Base-by-base conservation (phyloP, 179 eudicot genomes). In the Gypsophila paniculata region DNA sequence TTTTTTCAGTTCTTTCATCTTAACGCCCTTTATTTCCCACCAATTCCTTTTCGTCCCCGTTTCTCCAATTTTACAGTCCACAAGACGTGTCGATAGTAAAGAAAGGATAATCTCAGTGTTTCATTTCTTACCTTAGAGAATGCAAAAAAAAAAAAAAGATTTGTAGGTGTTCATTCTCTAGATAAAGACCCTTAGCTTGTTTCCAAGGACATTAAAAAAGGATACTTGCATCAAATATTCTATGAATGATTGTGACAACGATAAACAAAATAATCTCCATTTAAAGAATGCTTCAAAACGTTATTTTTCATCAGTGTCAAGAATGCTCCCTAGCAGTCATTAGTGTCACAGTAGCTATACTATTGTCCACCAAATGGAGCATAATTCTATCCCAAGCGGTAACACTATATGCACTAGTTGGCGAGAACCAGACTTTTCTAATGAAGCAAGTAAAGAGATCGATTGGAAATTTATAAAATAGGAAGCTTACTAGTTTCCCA, bases 401-500 rank as follows among this genome's bases (percentile, higher is more conserved):
- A 59, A 12, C 3, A 14, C 11, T 59, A 15, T 12, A 19, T 11
- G 38, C 32, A 6, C 13, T 4, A 59, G 2, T 59, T 59, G 38
- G 12, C 6, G 38, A 11, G 38, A 59, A 59, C 8, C n/a, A 14
- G 60, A 21, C 25, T 55, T 18, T 55, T 19, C 60, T 2, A 15
- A 55, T 19, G 25, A 55, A 18, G 23, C 25, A 59, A 36, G 32
- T 59, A 59, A 12, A 23, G 38, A 8, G 25, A 59, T 9, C 15
- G 0, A 59, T 59, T 26, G 36, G 29, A 59, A 23, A 59, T 59
- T 19, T 34, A 54, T 23, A 26, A 21, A 26, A 69, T 39, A 19
- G 10, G 61, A 51, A 70, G 8, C 42, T 12, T 85, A 94, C 99
- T 66, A 94, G 96, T 86, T 87, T 87, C 68, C 86, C 83, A 34